Conservation (phyloP, 768 basidiomycete genomes). For the Daedaleopsis nitida region DNA sequence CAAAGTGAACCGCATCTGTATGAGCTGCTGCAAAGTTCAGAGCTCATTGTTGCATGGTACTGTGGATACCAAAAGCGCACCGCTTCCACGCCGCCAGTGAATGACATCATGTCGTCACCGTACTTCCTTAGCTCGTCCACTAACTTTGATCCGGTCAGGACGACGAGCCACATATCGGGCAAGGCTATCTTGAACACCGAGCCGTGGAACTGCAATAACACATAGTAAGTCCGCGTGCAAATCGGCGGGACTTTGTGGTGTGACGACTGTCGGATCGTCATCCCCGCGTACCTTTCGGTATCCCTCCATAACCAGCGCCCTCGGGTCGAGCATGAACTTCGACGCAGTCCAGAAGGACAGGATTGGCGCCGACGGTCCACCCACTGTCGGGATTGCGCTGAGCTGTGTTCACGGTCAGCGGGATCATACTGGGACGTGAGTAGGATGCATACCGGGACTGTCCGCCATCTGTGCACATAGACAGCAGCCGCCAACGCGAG, state of each 20-base stretch:
- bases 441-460: neutral
- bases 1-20: slow-evolving; percentile 40
- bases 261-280: too few species aligned
- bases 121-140: slow-evolving; percentile 50
- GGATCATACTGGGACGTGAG: too few species aligned
- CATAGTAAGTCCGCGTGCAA: neutral
- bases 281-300: slow-evolving; percentile 25
- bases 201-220: slow-evolving; percentile 13
- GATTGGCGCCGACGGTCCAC: slow-evolving; percentile 37
- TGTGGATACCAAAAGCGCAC: too few species aligned
- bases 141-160: slow-evolving; percentile 43
- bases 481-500: neutral
- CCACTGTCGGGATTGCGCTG: slow-evolving; percentile 33
- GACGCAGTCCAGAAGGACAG: slow-evolving; percentile 35
- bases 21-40: neutral
- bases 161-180: slow-evolving; percentile 46
- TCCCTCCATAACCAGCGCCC: slow-evolving; percentile 16
- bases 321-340: slow-evolving; percentile 26
- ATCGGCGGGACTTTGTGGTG: too few species aligned
- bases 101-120: too few species aligned
- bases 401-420: slow-evolving; percentile 6
- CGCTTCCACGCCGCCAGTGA: too few species aligned
- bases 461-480: neutral
- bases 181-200: slow-evolving; percentile 44
- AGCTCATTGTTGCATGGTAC: too few species aligned